Base-by-base conservation (phyloP, 768 basidiomycete genomes). In the Collybia sordida region DNA sequence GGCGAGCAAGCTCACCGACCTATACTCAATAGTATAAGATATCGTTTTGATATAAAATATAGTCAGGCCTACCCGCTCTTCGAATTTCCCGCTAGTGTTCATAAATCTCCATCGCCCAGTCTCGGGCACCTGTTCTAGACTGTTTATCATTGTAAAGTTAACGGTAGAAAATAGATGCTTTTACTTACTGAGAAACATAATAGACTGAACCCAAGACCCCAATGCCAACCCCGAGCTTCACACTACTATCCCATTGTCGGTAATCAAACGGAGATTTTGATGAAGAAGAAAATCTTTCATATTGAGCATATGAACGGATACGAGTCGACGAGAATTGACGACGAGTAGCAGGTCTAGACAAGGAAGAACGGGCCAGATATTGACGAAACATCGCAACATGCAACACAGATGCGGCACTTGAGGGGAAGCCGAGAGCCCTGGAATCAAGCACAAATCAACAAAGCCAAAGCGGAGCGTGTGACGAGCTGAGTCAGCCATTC, bases 91-190 rank as follows among this genome's bases (percentile, higher is more conserved):
- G 36, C 77, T 77, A 3, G 86, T 76, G 61, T 90, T 87, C 81
- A 98, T 96, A 64, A 95, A 97, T 18, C 95, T 70, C 80, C 86
- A 87, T 49, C 95, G 72, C 0, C 93, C 92, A 0, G 92, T 95
- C 62, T 94, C 87, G 2, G 88, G 84, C 0, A 93, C 89, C 61
- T 81, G 77, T 63, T 98, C 94, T 22, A 95, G 73, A 60, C 92
- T 94, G 54, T 6, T 21, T 35, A 14, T 19, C 8, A 17, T 11
- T 19, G 9, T 41, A n/a, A 37, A 17, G 24, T 4, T 8, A 12
- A 6, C 21, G 11, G 4, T 43, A 4, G 15, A 5, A 14, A 34
- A 11, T 11, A 15, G 4, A 4, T 3, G 15, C 12, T 31, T 14
- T 31, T 31, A 59, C 55, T 21, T 19, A 75, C 74, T 75, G 69